phyloP scores from a whole-genome alignment of 2,329 filamentous ascomycete species.

The Cercospora zeina region DNA sequence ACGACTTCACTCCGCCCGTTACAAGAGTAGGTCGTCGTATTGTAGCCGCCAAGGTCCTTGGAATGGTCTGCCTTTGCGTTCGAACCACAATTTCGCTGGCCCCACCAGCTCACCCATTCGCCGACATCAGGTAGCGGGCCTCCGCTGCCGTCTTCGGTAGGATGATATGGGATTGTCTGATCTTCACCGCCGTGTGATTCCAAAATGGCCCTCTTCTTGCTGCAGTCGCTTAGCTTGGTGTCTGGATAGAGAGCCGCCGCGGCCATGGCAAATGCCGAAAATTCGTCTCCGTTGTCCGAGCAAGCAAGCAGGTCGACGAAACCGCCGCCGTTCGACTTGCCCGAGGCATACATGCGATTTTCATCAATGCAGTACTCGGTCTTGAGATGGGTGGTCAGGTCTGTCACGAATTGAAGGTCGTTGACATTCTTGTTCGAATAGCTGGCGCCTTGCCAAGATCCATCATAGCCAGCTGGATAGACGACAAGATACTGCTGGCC shows the following conservation, averaged over 20 bases:
- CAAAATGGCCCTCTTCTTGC: slow-evolving; percentile 43
- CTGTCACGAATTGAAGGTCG: slow-evolving; percentile 50
- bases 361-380: slow-evolving; percentile 50
- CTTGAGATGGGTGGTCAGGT: slow-evolving; percentile 46
- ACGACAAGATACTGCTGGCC: slow-evolving; percentile 50
- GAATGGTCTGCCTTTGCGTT: slow-evolving; percentile 34
- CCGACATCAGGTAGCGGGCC: slow-evolving; percentile 35
- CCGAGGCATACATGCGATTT: slow-evolving; percentile 49
- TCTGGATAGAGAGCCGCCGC: slow-evolving; percentile 51
- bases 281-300: slow-evolving; percentile 43
- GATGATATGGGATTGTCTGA: slow-evolving; percentile 45
- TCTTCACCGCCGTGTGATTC: slow-evolving; percentile 50
- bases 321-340: slow-evolving; percentile 59
- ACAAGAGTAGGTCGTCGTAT: slow-evolving; percentile 38
- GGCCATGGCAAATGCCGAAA: slow-evolving; percentile 55
- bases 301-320: slow-evolving; percentile 52
- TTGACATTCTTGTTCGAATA: slow-evolving; percentile 44
- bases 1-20: slow-evolving; percentile 39
- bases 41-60: slow-evolving; percentile 34
- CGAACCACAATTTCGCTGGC: slow-evolving; percentile 38
- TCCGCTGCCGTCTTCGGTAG: slow-evolving; percentile 33
- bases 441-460: slow-evolving; percentile 45
- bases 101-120: slow-evolving; percentile 45
- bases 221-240: slow-evolving; percentile 31
- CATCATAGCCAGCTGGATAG: slow-evolving; percentile 48